Conservation (phyloP, 2,329 filamentous ascomycete species). For the Penicillium sp. region DNA sequence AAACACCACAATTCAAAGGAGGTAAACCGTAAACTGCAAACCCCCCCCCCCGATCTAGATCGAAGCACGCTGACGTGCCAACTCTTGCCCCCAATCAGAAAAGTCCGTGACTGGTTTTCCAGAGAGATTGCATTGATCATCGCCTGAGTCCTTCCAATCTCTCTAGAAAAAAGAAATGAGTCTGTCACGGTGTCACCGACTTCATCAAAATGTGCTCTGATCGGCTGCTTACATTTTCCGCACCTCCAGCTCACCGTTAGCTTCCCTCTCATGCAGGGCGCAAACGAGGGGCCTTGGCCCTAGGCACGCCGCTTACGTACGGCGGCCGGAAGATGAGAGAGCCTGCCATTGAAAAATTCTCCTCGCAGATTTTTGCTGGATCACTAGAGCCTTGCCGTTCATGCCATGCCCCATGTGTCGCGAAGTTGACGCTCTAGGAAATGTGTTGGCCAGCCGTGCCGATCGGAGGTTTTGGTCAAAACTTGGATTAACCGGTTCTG, state of each 20-base stretch:
- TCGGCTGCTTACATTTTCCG: background rate
- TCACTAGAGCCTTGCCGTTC: background rate
- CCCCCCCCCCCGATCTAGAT: background rate
- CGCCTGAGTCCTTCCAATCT: background rate
- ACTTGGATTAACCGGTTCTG: conserved; percentile 23
- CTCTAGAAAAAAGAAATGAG: background rate
- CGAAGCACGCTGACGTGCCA: background rate
- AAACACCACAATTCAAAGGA: background rate
- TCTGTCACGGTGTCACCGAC: background rate
- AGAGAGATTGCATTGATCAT: background rate
- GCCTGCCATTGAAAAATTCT: too few relatives aligned
- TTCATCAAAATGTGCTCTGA: background rate
- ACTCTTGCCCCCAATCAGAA: background rate
- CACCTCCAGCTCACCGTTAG: background rate
- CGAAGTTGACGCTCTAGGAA: conserved; percentile 18
- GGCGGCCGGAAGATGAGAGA: background rate
- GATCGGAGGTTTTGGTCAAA: conserved; percentile 15
- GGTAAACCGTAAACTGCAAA: background rate
- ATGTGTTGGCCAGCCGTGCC: conserved; percentile 23
- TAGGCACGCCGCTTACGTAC: background rate
- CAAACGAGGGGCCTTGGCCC: background rate
- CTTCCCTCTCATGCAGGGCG: background rate
- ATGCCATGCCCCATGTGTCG: conserved; percentile 16
- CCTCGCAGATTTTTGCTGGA: too few relatives aligned
- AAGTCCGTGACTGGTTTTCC: background rate